These are phyloP conservation scores for Nicotiana attenuata DNA, from an alignment of 257 asterid species.

Conservation along the genomic window DNA sequence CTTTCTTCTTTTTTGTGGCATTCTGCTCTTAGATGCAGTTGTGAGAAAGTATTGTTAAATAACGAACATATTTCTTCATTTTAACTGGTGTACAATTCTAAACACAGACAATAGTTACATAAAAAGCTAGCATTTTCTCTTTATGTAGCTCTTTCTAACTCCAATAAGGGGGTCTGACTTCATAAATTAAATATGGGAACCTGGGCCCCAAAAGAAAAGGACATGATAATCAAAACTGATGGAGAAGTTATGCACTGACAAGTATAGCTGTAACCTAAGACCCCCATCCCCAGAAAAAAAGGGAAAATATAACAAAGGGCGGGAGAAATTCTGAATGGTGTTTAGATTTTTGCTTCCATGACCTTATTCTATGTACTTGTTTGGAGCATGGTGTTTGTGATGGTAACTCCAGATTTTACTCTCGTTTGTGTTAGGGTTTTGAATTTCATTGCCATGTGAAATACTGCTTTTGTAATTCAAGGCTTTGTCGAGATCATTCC, in stretches of 20 bases:
- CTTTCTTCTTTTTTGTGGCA: neutral
- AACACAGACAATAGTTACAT: neutral
- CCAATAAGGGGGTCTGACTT: neutral
- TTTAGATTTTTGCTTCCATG: neutral
- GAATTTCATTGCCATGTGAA: neutral
- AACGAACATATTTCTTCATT: neutral
- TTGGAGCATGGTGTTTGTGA: neutral
- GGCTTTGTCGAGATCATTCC: neutral
- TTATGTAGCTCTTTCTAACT: neutral
- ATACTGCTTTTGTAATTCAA: neutral
- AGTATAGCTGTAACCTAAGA: neutral
- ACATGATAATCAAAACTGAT: neutral
- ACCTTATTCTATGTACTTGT: neutral
- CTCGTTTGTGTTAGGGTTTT: neutral
- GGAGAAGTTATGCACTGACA: neutral
- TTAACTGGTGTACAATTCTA: neutral
- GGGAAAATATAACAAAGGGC: neutral
- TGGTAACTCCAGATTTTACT: neutral
- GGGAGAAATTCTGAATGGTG: neutral
- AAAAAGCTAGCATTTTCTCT: neutral
- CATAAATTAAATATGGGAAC: neutral
- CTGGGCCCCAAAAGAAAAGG: neutral
- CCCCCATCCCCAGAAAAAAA: neutral
- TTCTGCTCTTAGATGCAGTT: slow-evolving; percentile 1
- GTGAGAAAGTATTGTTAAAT: neutral